These are phyloP conservation scores for Phytophthora boehmeriae DNA, from an alignment of 352 stramenopile species.

Conservation along the genomic window DNA sequence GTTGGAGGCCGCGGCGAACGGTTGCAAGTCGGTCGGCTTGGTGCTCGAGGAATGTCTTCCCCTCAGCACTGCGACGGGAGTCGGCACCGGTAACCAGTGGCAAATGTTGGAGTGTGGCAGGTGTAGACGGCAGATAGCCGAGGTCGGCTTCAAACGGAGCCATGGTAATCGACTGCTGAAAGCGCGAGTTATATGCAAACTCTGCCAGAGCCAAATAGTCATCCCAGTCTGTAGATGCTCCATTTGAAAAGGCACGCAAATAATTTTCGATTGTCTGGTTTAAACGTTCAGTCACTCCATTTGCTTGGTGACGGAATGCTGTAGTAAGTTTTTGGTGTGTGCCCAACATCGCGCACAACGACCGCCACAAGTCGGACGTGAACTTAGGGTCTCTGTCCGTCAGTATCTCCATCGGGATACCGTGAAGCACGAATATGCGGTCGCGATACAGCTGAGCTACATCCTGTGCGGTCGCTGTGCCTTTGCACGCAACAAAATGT, in stretches of 20 bases:
- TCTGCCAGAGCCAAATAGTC: constrained; percentile 6
- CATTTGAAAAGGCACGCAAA: no score
- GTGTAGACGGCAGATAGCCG: constrained; percentile 6
- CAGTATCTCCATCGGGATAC: constrained; percentile 3
- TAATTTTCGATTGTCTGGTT: no score
- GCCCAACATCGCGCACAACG: not conserved
- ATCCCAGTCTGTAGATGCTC: no score
- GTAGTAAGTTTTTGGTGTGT: no score
- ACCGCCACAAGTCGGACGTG: constrained; percentile 5
- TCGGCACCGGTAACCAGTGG: no score
- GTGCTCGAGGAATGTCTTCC: constrained; percentile 9
- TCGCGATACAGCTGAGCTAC: not conserved
- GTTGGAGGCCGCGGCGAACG: not conserved
- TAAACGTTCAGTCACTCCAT: no score
- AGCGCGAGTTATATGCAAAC: constrained; percentile 21
- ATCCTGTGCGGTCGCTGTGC: constrained; percentile 5
- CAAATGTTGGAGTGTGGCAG: no score
- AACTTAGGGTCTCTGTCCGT: constrained; percentile 15
- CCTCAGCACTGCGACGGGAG: not conserved
- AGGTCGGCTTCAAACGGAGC: constrained; percentile 22
- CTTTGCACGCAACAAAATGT: constrained; percentile 11
- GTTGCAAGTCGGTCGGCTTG: constrained; percentile 7
- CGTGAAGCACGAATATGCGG: constrained; percentile 8
- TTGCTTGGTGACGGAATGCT: no score
- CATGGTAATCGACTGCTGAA: constrained; percentile 15